A percentile compares a stretch with the other conserved stretches of the same genome.
These are phyloP conservation scores for Dioszegia hungarica DNA, from an alignment of 768 basidiomycete species.

Conservation along the genomic window DNA sequence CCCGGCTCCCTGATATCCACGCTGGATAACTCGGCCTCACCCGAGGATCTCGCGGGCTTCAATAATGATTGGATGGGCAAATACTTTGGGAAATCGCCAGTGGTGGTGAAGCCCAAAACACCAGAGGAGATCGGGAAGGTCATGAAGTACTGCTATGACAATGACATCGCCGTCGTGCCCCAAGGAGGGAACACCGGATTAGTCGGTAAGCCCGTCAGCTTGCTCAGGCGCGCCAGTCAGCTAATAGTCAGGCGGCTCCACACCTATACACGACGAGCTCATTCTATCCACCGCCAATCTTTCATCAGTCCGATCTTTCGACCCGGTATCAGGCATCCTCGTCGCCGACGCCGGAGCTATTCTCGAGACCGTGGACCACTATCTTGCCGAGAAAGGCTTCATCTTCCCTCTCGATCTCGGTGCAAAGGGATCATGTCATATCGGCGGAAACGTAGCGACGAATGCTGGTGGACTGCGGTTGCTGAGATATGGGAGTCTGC, in stretches of 20 bases:
- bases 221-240: neutral
- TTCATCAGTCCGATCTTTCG: conserved; percentile 56
- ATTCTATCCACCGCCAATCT: conserved; percentile 78
- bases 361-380: conserved; percentile 78
- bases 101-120: conserved; percentile 82
- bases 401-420: conserved; percentile 96
- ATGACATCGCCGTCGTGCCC: conserved; percentile 82
- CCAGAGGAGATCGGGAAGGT: conserved; percentile 83
- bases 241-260: conserved; percentile 60
- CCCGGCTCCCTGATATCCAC: conserved; percentile 45
- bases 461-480: conserved; percentile 96
- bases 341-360: conserved; percentile 94
- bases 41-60: conserved; percentile 64
- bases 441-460: conserved; percentile 93
- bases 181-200: conserved; percentile 98
- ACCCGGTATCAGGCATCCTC: conserved; percentile 64
- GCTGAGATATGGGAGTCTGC: conserved; percentile 87
- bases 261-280: conserved; percentile 81
- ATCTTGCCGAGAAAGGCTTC: conserved; percentile 78
- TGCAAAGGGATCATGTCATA: conserved; percentile 96
- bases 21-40: conserved; percentile 38
- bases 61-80: conserved; percentile 97
- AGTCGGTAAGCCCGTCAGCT: conserved; percentile 58
- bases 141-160: conserved; percentile 76
- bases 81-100: conserved; percentile 74